Base-by-base conservation (phyloP, 2,329 filamentous ascomycete genomes). In the Aspergillus transmontanensis region DNA sequence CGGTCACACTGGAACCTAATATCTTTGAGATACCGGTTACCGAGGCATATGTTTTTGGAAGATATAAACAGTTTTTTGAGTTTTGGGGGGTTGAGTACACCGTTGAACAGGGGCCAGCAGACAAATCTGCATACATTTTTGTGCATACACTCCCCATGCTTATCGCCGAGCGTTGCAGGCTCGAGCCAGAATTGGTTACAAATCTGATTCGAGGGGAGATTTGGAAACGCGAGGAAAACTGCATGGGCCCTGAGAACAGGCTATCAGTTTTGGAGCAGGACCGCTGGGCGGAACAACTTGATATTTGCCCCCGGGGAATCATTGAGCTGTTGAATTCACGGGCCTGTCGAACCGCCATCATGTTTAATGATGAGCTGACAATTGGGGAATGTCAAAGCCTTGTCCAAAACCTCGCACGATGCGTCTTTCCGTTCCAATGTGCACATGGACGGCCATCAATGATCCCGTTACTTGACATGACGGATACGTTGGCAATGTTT, bases 61-160 rank as follows among this genome's bases (percentile, higher is more conserved):
- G 77, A 1, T 82, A 87, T 59, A 79, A 76, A 0, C 59, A 73
- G 0, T 83, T 88, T 66, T 93, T 98, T 68, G 78, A 80, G 7
- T 76, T 80, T 5, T 98, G 94, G 94, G 93, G 93, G 0, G 86
- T 97, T 28, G 65, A 83, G 1, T 93, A 90, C 73, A 81, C 85
- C n/a, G 61, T 87, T 2, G 62, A 68, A 32, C 41, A 64, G 26
- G 60, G 62, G 7, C 26, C 63, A 45, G 61, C 28, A 32, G 64
- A 63, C 34, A 41, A n/a, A 16, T 60, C 64, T 19, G 61, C 59
- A 3, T 64, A 59, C 6, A 66, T 92, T 1, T 76, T 75, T 0
- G 81, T 95, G 0, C 79, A 76, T 0, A 78, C 82, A 3, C 81
- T 98, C 0, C 94, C 94, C 0, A 83, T 86, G 0, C 85, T 85